Evolutionary conservation across 441 rosid species (phyloP).

Genomic region (Biscutella auriculata): DNA sequence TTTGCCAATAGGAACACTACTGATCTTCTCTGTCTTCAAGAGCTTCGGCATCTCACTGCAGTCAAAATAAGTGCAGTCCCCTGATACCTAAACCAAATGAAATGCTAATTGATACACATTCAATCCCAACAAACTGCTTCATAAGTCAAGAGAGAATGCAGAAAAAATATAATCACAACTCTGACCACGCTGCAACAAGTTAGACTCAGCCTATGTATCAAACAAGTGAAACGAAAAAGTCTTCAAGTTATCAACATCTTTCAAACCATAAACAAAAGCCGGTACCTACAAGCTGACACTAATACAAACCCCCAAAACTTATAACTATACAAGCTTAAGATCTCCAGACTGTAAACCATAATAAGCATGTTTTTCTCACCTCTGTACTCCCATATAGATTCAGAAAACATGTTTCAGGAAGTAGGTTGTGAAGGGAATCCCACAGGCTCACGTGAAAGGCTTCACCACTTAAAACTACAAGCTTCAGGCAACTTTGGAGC

Average conservation of each 20-base stretch:
- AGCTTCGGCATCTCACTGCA: slow-evolving; percentile 61
- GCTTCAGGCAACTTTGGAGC: slow-evolving; percentile 44
- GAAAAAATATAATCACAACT: background rate
- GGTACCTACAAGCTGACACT: background rate
- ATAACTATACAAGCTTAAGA: background rate
- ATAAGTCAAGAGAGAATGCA: slow-evolving; percentile 5
- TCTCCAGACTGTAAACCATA: background rate
- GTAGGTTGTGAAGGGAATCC: slow-evolving; percentile 47
- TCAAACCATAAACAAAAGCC: slow-evolving; percentile 1
- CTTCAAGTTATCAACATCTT: background rate
- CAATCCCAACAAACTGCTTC: background rate
- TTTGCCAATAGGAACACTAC: slow-evolving; percentile 84
- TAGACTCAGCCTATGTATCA: slow-evolving; percentile 2
- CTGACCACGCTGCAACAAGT: slow-evolving; percentile 3
- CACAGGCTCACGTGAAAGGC: slow-evolving; percentile 62
- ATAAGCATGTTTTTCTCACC: slow-evolving; percentile 38
- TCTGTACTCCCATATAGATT: slow-evolving; percentile 93
- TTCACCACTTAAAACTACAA: slow-evolving; percentile 85
- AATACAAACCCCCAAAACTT: background rate
- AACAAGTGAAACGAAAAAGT: slow-evolving; percentile 2
- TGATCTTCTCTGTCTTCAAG: slow-evolving; percentile 42
- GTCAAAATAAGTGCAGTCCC: slow-evolving; percentile 88
- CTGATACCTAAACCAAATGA: slow-evolving; percentile 57
- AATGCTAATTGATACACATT: background rate
- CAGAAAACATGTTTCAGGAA: slow-evolving; percentile 62